Conservation (phyloP, 768 basidiomycete genomes). For the Coprinellus micaceus region DNA sequence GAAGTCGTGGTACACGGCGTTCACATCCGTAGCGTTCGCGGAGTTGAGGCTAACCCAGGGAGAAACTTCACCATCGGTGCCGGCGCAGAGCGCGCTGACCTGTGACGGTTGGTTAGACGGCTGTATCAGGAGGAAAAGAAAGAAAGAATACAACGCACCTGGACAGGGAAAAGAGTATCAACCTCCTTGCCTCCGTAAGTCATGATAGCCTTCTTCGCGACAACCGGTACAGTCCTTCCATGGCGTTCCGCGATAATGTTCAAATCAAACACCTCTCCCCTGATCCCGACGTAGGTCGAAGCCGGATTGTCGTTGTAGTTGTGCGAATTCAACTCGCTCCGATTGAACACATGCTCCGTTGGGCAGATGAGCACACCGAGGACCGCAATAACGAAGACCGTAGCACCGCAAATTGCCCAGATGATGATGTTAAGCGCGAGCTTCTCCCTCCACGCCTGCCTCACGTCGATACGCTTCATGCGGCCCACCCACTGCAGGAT, state of each 20-base stretch:
- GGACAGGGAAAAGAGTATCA: slow-evolving; percentile 87
- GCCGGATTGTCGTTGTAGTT: slow-evolving; percentile 60
- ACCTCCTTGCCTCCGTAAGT: slow-evolving; percentile 79
- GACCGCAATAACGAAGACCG: slow-evolving; percentile 86
- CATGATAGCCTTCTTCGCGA: slow-evolving; percentile 69
- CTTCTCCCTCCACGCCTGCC: slow-evolving; percentile 93
- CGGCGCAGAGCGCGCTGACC: slow-evolving; percentile 93
- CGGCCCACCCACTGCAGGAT: slow-evolving; percentile 64
- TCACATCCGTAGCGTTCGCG: slow-evolving; percentile 69
- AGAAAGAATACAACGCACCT: slow-evolving; percentile 45
- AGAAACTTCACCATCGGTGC: slow-evolving; percentile 72
- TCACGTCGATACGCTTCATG: slow-evolving; percentile 93
- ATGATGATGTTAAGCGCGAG: slow-evolving; percentile 85
- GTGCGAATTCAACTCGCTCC: slow-evolving; percentile 70
- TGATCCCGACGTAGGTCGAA: slow-evolving; percentile 76
- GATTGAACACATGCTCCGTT: slow-evolving; percentile 84
- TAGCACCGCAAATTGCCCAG: slow-evolving; percentile 64
- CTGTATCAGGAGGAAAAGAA: slow-evolving; percentile 7
- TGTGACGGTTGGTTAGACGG: no score
- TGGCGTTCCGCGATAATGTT: slow-evolving; percentile 65
- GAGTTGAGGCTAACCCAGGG: slow-evolving; percentile 80
- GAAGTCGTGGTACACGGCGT: slow-evolving; percentile 93
- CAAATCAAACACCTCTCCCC: slow-evolving; percentile 94
- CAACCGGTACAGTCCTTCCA: slow-evolving; percentile 62
- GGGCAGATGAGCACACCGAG: slow-evolving; percentile 90